Base-by-base conservation (phyloP, 805 yeast species). In the Cyberlindnera maritima region DNA sequence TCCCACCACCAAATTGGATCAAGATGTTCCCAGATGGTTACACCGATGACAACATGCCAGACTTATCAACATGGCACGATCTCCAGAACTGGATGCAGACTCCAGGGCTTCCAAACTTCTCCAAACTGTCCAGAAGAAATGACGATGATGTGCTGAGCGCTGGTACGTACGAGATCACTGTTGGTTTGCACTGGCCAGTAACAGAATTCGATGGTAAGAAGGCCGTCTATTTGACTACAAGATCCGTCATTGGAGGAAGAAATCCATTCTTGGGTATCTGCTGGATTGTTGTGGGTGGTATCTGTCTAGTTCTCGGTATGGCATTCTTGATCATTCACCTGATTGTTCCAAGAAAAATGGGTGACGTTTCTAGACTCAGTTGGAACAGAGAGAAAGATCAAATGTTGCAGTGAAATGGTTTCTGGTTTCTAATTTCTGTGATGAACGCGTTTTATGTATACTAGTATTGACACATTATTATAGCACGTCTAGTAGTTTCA, bases 81-180 rank as follows among this genome's bases (percentile, higher is more conserved):
- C 76, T 87, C 50, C 92, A 86, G 58, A 87, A 86, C 56, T 87
- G 95, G 95, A 86, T 87, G 92, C 76, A 88, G 51, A 82, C 92
- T 2, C 82, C 91, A 7, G 94, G 88, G 0, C 71, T 87, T 50
- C 77, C 91, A 15, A 69, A 72, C 18, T 84, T 84, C 62, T 77
- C 82, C 53, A 86, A 85, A 63, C 65, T 87, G 63, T 79, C 80
- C 11, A 71, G 79, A 44, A 74, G 87, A 61, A 85, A 85, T 59
- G 81, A 78, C 50, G 61, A 79, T 40, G 83, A 80, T 34, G 65
- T 66, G 2, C 64, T 86, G 50, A 60, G 65, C 12, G 69, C 71
- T 5, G 94, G 94, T 34, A 71, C 71, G 12, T 87, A 86, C 59
- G 80, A 84, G 63, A 68, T 83, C 18, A 67, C 75, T 34, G 74